Evolutionary conservation across 1,284 basidiomycete species (phyloP).

Genomic region (Psilocybe mexicana): DNA sequence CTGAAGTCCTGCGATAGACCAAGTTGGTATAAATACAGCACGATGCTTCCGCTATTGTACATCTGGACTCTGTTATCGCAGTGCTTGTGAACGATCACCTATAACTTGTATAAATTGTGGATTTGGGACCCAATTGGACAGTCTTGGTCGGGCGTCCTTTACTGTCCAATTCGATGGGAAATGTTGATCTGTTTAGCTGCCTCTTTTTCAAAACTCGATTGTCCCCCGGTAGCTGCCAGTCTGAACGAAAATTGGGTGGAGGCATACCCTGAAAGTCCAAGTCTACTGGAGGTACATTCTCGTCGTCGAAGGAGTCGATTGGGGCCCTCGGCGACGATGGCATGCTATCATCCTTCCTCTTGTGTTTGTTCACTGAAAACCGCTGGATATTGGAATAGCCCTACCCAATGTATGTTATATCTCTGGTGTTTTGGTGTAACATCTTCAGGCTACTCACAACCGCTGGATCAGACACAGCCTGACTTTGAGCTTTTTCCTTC

Average conservation of each 20-base stretch:
- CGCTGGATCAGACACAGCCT: slow-evolving; percentile 13
- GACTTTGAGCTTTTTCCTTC: slow-evolving; percentile 18
- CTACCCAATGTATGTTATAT: slow-evolving; percentile 4
- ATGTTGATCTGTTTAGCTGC: slow-evolving; percentile 17
- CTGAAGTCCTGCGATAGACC: no score
- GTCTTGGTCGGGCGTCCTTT: slow-evolving; percentile 27
- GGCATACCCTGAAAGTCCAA: slow-evolving; percentile 35
- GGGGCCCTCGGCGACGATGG: slow-evolving; percentile 5
- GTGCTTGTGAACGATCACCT: slow-evolving; percentile 8
- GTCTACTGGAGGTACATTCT: slow-evolving; percentile 16
- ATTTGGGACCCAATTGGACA: slow-evolving; percentile 28
- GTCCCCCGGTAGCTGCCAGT: slow-evolving; percentile 28
- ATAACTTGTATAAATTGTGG: slow-evolving; percentile 16
- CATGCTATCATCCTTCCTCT: slow-evolving; percentile 16
- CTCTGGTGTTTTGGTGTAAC: neutral
- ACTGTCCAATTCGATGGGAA: slow-evolving; percentile 27
- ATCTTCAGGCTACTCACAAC: slow-evolving; percentile 7
- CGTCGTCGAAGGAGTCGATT: slow-evolving; percentile 4
- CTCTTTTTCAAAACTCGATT: slow-evolving; percentile 27
- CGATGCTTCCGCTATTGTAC: neutral
- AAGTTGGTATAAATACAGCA: no score
- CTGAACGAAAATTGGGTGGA: slow-evolving; percentile 33
- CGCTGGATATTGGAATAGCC: slow-evolving; percentile 16
- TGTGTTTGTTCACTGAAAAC: slow-evolving; percentile 21
- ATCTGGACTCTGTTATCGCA: neutral